phyloP scores from a whole-genome alignment of 2,329 filamentous ascomycete genomes.

The Talaromyces sp. region DNA sequence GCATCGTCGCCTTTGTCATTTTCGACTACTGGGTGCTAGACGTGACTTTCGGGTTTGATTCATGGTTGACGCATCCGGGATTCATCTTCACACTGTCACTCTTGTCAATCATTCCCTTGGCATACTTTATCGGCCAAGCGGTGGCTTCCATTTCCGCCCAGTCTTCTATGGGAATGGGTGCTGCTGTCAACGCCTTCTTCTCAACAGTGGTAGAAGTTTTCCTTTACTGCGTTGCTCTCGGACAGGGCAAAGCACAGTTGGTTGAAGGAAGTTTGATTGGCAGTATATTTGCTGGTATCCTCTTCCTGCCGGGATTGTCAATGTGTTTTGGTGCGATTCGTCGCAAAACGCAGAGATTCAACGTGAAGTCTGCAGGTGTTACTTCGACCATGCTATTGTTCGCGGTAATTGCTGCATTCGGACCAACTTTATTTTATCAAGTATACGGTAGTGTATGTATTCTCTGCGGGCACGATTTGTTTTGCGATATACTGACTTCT shows the following conservation, averaged over 20 bases:
- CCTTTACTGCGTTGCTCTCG: slow-evolving; percentile 89
- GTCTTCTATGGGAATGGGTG: slow-evolving; percentile 95
- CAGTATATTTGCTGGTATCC: slow-evolving; percentile 93
- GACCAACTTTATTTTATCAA: slow-evolving; percentile 95
- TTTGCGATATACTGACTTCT: slow-evolving; percentile 24
- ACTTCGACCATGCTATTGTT: slow-evolving; percentile 98
- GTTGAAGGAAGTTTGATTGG: slow-evolving; percentile 97
- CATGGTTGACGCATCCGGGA: slow-evolving; percentile 71
- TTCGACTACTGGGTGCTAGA: slow-evolving; percentile 83
- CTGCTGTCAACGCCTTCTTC: slow-evolving; percentile 97
- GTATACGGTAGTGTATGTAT: slow-evolving; percentile 80
- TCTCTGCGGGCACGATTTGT: background rate
- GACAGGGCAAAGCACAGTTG: slow-evolving; percentile 83
- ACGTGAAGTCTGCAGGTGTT: slow-evolving; percentile 90
- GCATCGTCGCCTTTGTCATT: slow-evolving; percentile 88
- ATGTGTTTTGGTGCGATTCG: slow-evolving; percentile 99
- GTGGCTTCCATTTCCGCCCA: slow-evolving; percentile 98
- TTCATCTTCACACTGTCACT: slow-evolving; percentile 80
- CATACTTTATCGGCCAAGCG: slow-evolving; percentile 97
- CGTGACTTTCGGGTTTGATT: slow-evolving; percentile 62
- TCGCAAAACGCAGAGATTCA: slow-evolving; percentile 97
- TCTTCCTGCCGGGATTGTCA: slow-evolving; percentile 88
- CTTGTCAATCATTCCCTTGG: slow-evolving; percentile 89
- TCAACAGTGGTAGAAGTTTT: slow-evolving; percentile 97
- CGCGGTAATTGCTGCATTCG: slow-evolving; percentile 89